Evolutionary conservation across 495 filamentous ascomycete genomes (phyloP).

Genomic region (Hypomontagnella submonticulosa): DNA sequence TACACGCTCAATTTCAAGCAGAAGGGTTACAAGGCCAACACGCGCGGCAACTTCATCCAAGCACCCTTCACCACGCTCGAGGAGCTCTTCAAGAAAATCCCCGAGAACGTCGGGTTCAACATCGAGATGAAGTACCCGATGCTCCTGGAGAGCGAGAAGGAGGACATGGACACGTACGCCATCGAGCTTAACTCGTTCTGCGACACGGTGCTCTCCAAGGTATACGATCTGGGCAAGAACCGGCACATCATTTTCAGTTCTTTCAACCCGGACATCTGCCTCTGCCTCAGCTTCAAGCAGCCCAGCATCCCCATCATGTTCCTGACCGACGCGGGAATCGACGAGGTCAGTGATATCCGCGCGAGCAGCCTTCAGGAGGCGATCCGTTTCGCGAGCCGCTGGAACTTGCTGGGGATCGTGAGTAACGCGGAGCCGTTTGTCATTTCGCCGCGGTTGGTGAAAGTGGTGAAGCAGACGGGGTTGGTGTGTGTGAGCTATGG

Average conservation of each 20-base stretch:
- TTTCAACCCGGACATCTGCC: conserved; percentile 96
- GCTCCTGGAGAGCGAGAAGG: conserved; percentile 91
- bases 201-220: conserved; percentile 88
- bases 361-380: conserved; percentile 94
- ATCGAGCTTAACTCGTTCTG: conserved; percentile 98
- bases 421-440: conserved; percentile 85
- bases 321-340: conserved; percentile 85
- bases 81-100: conserved; percentile 88
- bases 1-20: conserved; percentile 92
- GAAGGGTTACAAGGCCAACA: conserved; percentile 94
- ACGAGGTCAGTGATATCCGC: conserved; percentile 84
- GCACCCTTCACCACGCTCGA: conserved; percentile 94
- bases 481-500: conserved; percentile 98
- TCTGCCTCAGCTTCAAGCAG: conserved; percentile 93
- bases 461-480: conserved; percentile 94
- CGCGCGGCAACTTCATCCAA: conserved; percentile 91
- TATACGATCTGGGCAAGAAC: conserved; percentile 74
- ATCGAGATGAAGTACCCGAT: conserved; percentile 99
- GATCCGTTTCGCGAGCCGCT: conserved; percentile 89
- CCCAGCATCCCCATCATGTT: conserved; percentile 95
- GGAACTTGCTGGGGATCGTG: conserved; percentile 95
- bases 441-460: conserved; percentile 87
- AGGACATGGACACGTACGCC: conserved; percentile 97
- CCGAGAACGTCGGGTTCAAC: conserved; percentile 88
- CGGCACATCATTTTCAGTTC: conserved; percentile 93